Percentiles rank a stretch among this genome's conserved stretches.
Evolutionary conservation across 108 stramenopile genomes (phyloP).

Genomic region (Nannochloropsis salina): DNA sequence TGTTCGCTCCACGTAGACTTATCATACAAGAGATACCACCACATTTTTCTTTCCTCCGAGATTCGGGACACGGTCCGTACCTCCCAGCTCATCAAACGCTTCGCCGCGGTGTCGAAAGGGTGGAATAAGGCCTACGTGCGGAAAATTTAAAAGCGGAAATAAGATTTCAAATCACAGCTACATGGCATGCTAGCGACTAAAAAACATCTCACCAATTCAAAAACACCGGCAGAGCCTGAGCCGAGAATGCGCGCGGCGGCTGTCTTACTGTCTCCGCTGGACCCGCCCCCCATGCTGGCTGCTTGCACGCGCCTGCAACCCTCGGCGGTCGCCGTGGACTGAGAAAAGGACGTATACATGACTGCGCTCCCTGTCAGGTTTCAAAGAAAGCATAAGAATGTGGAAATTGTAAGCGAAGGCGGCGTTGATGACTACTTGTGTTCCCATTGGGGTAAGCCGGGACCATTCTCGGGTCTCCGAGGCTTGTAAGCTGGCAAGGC

Average conservation of each 20-base stretch:
- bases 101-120: slow-evolving; percentile 62
- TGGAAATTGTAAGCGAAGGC: too few species aligned
- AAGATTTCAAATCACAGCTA: too few species aligned
- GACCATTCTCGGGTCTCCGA: too few species aligned
- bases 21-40: too few species aligned
- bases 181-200: background rate
- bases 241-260: background rate
- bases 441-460: too few species aligned
- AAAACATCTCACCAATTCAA: background rate
- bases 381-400: too few species aligned
- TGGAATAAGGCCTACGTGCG: slow-evolving; percentile 52
- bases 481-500: too few species aligned
- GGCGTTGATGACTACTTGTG: too few species aligned
- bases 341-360: background rate
- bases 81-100: slow-evolving; percentile 52
- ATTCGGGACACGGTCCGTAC: too few species aligned
- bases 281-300: background rate
- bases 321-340: background rate
- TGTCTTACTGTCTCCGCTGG: background rate
- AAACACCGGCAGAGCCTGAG: background rate
- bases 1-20: too few species aligned
- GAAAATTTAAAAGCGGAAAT: slow-evolving; percentile 50
- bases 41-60: too few species aligned
- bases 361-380: background rate
- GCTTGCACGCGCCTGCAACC: background rate